These are phyloP conservation scores for Asparagopsis taxiformis DNA, from an alignment of 31 red algal species.

Conservation along the genomic window DNA sequence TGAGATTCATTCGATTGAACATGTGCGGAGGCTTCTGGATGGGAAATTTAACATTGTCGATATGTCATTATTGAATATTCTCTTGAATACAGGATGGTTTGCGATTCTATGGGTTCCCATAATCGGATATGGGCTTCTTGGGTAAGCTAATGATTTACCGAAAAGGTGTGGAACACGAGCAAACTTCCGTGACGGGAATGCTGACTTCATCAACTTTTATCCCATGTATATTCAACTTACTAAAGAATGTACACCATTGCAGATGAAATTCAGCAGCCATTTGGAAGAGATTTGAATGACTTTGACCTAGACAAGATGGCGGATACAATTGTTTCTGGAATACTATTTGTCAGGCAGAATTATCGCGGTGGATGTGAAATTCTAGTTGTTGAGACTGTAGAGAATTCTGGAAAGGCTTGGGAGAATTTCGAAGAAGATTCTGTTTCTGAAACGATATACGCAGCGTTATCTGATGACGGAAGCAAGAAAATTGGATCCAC, in stretches of 20 bases:
- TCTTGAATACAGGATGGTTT: conserved; percentile 62
- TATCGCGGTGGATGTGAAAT: not conserved
- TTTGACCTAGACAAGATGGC: conserved; percentile 38
- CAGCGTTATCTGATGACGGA: not conserved
- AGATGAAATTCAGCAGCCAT: conserved; percentile 33
- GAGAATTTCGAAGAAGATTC: not conserved
- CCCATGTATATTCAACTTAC: too few relatives aligned
- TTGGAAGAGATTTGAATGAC: conserved; percentile 54
- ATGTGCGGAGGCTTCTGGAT: not conserved
- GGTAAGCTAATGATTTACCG: too few relatives aligned
- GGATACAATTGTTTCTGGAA: conserved; percentile 23
- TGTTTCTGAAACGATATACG: not conserved
- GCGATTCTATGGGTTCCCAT: conserved; percentile 51
- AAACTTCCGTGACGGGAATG: too few relatives aligned
- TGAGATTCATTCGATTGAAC: not conserved
- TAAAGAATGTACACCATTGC: conserved; percentile 47
- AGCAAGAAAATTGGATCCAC: not conserved
- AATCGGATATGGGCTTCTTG: conserved; percentile 40
- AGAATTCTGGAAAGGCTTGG: not conserved
- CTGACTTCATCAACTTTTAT: too few relatives aligned
- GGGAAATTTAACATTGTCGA: not conserved
- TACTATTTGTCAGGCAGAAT: conserved; percentile 33
- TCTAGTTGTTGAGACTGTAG: not conserved
- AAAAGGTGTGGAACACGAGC: too few relatives aligned
- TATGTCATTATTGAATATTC: not conserved